These are phyloP conservation scores for Trichoderma reesei DNA, from an alignment of 495 filamentous ascomycete genomes.

Conservation along the genomic window DNA sequence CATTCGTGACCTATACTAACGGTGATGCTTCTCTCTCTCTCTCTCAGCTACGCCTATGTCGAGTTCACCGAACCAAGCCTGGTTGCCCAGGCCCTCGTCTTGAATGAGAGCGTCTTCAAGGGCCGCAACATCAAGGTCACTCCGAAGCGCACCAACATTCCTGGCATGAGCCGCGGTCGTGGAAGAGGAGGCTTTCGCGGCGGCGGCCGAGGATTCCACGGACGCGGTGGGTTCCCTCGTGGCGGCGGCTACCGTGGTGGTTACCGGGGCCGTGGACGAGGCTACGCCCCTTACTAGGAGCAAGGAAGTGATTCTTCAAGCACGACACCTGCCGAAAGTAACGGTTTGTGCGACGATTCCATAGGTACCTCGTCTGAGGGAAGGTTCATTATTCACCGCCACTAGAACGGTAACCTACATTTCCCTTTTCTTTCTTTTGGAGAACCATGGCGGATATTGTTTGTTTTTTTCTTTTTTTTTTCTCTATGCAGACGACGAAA, in stretches of 20 bases:
- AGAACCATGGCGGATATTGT: background rate
- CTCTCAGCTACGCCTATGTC: slow-evolving; percentile 88
- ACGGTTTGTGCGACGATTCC: background rate
- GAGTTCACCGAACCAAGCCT: slow-evolving; percentile 94
- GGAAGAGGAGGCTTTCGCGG: slow-evolving; percentile 53
- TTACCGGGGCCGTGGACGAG: slow-evolving; percentile 68
- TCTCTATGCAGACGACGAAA: background rate
- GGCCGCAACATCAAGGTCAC: slow-evolving; percentile 94
- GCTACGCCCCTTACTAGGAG: slow-evolving; percentile 71
- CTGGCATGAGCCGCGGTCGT: slow-evolving; percentile 72
- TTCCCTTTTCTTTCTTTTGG: background rate
- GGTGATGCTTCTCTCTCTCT: background rate
- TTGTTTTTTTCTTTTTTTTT: background rate
- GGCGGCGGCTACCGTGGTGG: slow-evolving; percentile 68
- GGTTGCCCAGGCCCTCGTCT: slow-evolving; percentile 83
- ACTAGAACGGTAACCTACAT: background rate
- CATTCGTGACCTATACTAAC: background rate
- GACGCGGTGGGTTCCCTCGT: slow-evolving; percentile 47
- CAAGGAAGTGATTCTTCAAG: slow-evolving; percentile 8
- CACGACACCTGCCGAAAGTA: background rate
- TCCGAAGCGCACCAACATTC: slow-evolving; percentile 94
- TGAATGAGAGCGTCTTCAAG: slow-evolving; percentile 95
- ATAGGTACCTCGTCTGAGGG: background rate
- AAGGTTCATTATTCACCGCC: background rate
- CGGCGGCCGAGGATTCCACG: slow-evolving; percentile 37